Evolutionary conservation across 2,329 filamentous ascomycete species (phyloP).

Genomic region (Alternaria angustiovoidea): DNA sequence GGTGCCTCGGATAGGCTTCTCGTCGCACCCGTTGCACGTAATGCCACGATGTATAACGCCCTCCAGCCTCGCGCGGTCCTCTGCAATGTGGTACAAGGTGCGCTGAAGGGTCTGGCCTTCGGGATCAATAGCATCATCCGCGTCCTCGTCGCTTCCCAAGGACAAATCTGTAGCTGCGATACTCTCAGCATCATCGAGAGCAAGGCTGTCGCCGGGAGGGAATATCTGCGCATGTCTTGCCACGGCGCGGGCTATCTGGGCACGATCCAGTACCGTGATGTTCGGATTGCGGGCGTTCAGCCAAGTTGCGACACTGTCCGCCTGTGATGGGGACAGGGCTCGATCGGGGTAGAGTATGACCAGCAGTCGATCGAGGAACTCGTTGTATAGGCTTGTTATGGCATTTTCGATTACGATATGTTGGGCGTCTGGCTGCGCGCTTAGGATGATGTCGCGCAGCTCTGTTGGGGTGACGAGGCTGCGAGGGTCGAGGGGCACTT

Average conservation of each 20-base stretch:
- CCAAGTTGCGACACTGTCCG: constrained; percentile 27
- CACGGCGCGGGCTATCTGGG: constrained; percentile 28
- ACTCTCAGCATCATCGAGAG: constrained; percentile 36
- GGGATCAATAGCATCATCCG: constrained; percentile 49
- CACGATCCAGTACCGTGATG: constrained; percentile 1
- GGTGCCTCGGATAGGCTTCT: constrained; percentile 88
- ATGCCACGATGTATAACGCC: constrained; percentile 88
- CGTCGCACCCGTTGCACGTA: constrained; percentile 87
- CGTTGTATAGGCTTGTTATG: constrained; percentile 39
- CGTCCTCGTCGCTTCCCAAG: constrained; percentile 39
- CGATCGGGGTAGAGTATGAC: constrained; percentile 29
- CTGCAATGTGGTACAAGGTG: constrained; percentile 88
- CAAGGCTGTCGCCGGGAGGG: constrained; percentile 7
- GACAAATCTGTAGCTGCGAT: constrained; percentile 45
- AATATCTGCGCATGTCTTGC: constrained; percentile 33
- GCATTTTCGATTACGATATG: constrained; percentile 29
- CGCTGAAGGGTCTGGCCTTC: constrained; percentile 83
- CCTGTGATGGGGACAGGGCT: constrained; percentile 28
- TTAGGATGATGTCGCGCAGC: constrained; percentile 33
- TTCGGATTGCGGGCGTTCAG: constrained; percentile 29
- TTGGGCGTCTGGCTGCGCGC: constrained; percentile 27
- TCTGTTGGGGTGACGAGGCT: constrained; percentile 29
- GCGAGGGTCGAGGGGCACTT: constrained; percentile 33
- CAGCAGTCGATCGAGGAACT: constrained; percentile 43
- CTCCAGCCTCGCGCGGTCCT: constrained; percentile 84